Evolutionary conservation across 148 eudicot species (phyloP).

Genomic region (Diospyros kaki): DNA sequence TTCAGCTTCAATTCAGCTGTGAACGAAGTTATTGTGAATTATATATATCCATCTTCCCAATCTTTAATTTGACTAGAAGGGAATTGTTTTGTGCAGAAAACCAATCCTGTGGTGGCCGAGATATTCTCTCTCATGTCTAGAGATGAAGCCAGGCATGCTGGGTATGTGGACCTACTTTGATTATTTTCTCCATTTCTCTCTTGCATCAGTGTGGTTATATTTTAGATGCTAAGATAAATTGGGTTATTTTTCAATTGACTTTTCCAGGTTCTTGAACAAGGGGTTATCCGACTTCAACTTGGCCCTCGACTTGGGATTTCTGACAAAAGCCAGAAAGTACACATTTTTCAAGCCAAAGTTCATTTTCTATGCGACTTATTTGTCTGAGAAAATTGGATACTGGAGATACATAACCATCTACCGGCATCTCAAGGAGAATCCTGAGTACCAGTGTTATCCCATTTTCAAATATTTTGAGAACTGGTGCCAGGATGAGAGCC

Average conservation of each 20-base stretch:
- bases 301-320: slow-evolving; percentile 90
- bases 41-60: not conserved
- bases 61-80: slow-evolving; percentile 1
- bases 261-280: slow-evolving; percentile 90
- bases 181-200: not conserved
- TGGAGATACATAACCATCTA: slow-evolving; percentile 98
- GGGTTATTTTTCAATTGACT: not conserved
- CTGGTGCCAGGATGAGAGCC: slow-evolving; percentile 99
- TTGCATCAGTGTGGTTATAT: not conserved
- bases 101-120: slow-evolving; percentile 97
- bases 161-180: slow-evolving; percentile 45
- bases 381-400: slow-evolving; percentile 96
- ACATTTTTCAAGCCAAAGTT: slow-evolving; percentile 98
- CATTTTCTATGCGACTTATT: slow-evolving; percentile 93
- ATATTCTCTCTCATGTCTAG: slow-evolving; percentile 99
- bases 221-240: not conserved
- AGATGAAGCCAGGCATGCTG: slow-evolving; percentile 98
- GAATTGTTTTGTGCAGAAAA: slow-evolving; percentile 67
- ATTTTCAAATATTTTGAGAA: slow-evolving; percentile 97
- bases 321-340: slow-evolving; percentile 96
- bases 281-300: slow-evolving; percentile 92
- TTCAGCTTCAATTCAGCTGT: not conserved
- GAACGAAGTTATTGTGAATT: not conserved
- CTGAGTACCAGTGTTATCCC: slow-evolving; percentile 86
- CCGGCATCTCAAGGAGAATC: slow-evolving; percentile 91